Conservation (phyloP, 768 basidiomycete genomes). For the Gloeostereum incarnatum region DNA sequence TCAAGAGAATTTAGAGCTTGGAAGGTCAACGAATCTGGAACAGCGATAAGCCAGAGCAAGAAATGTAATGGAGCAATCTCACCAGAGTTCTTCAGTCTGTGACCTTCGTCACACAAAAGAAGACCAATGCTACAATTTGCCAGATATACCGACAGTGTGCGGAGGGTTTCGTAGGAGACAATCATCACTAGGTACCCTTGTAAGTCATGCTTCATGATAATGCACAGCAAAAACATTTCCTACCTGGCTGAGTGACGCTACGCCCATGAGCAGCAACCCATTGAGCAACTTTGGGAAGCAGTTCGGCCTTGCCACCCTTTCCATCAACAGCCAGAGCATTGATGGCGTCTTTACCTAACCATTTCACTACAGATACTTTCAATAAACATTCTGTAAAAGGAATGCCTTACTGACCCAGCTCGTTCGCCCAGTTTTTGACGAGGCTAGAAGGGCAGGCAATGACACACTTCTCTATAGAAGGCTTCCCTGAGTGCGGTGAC, state of each 20-base stretch:
- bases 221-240: constrained; percentile 7
- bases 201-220: constrained; percentile 1
- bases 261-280: constrained; percentile 89
- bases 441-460: constrained; percentile 96
- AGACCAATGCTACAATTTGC: constrained; percentile 79
- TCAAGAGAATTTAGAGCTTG: constrained; percentile 74
- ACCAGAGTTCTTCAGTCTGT: constrained; percentile 95
- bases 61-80: constrained; percentile 7
- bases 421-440: constrained; percentile 98
- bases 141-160: constrained; percentile 69
- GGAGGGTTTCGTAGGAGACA: constrained; percentile 93
- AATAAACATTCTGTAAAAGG: background rate
- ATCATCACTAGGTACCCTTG: constrained; percentile 72
- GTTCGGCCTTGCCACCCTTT: constrained; percentile 77
- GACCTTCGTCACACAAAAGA: constrained; percentile 95
- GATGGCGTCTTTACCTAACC: constrained; percentile 83
- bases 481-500: constrained; percentile 79
- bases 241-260: constrained; percentile 88
- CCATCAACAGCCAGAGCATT: constrained; percentile 87
- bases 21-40: constrained; percentile 77
- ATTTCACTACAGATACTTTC: constrained; percentile 80
- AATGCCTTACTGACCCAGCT: constrained; percentile 56
- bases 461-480: constrained; percentile 93
- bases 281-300: constrained; percentile 70
- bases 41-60: constrained; percentile 3